Conservation (phyloP, 345 rosid genomes). For the Dipteronia sinensis region DNA sequence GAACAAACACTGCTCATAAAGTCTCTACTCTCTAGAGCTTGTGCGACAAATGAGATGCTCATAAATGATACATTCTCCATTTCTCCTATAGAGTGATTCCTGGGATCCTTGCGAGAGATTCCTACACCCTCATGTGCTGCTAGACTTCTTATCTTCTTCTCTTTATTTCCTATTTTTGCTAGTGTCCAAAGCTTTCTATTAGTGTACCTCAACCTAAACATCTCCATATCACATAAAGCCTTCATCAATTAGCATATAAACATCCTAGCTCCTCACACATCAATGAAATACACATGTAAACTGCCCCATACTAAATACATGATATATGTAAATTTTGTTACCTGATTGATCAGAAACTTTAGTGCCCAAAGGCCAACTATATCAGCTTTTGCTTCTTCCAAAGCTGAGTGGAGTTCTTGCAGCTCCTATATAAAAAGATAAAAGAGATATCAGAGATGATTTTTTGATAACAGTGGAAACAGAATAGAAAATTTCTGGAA, state of each 20-base stretch:
- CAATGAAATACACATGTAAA: background rate
- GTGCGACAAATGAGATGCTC: background rate
- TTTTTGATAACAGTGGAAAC: background rate
- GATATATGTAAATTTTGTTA: constrained; percentile 16
- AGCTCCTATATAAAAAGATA: constrained; percentile 59
- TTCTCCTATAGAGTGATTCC: background rate
- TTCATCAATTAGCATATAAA: background rate
- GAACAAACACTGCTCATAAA: no score
- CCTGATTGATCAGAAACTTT: constrained; percentile 73
- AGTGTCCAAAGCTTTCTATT: background rate
- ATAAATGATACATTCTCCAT: background rate
- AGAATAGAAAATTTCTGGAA: background rate
- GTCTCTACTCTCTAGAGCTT: background rate
- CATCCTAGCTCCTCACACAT: background rate
- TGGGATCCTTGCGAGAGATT: background rate
- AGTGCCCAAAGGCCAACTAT: constrained; percentile 99
- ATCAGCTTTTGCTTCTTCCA: constrained; percentile 98
- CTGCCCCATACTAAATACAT: background rate
- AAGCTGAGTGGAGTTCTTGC: constrained; percentile 82
- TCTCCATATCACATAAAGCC: background rate
- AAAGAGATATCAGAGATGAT: constrained; percentile 1
- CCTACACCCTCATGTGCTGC: background rate
- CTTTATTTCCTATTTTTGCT: background rate
- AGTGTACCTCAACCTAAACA: background rate
- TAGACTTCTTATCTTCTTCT: background rate